Conservation (phyloP, 2,329 filamentous ascomycete species). For the Botryosphaeria agaves region DNA sequence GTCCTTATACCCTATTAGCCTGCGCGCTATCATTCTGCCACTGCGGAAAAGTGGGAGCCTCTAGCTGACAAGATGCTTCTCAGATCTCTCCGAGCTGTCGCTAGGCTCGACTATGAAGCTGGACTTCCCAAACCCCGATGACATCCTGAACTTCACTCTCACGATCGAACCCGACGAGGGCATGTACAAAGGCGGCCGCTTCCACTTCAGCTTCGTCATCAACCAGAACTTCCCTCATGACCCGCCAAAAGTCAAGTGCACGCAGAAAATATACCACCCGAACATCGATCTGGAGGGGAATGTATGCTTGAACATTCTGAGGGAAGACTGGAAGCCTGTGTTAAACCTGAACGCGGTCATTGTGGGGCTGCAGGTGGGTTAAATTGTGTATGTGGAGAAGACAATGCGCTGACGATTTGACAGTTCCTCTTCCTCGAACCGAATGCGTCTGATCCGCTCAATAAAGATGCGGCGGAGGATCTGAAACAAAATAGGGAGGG, state of each 20-base stretch:
- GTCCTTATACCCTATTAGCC: slow-evolving; percentile 3
- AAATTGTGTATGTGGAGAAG: neutral
- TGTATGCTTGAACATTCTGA: slow-evolving; percentile 89
- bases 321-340: slow-evolving; percentile 98
- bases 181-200: slow-evolving; percentile 74
- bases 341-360: slow-evolving; percentile 94
- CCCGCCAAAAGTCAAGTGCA: slow-evolving; percentile 91
- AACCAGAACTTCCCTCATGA: slow-evolving; percentile 94
- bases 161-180: slow-evolving; percentile 74
- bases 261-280: slow-evolving; percentile 96
- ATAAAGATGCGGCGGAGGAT: slow-evolving; percentile 94
- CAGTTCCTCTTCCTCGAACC: slow-evolving; percentile 96
- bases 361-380: slow-evolving; percentile 68
- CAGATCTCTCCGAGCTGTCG: slow-evolving; percentile 68
- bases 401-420: slow-evolving; percentile 4
- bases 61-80: neutral
- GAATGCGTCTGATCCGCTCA: slow-evolving; percentile 91
- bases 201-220: slow-evolving; percentile 83
- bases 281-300: slow-evolving; percentile 98
- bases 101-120: slow-evolving; percentile 67
- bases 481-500: slow-evolving; percentile 67
- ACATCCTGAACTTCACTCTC: slow-evolving; percentile 71
- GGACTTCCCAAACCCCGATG: slow-evolving; percentile 64
- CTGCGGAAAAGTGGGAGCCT: too few species aligned
- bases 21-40: too few species aligned